A percentile compares a stretch with the other conserved stretches of the same genome.
phyloP scores from a whole-genome alignment of 2,329 filamentous ascomycete species.

The Epichloe typhina region DNA sequence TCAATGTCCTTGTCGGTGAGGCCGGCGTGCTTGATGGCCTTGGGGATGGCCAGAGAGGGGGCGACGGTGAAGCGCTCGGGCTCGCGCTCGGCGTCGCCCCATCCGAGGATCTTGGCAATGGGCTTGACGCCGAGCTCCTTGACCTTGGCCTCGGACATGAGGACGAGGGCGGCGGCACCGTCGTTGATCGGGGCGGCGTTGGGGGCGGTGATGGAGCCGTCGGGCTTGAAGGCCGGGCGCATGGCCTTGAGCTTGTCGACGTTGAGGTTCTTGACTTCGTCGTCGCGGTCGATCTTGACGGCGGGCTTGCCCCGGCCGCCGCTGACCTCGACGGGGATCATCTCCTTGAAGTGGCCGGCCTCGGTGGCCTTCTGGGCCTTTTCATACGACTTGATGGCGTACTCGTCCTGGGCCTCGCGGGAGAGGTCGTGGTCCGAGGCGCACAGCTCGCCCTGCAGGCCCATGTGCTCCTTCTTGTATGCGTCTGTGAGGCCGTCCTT shows the following conservation, averaged over 20 bases:
- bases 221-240: slow-evolving; percentile 69
- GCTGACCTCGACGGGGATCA: slow-evolving; percentile 76
- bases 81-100: slow-evolving; percentile 85
- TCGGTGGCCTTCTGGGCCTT: slow-evolving; percentile 76
- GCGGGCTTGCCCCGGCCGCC: slow-evolving; percentile 84
- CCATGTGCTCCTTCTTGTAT: slow-evolving; percentile 96
- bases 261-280: slow-evolving; percentile 93
- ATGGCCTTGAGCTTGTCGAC: slow-evolving; percentile 71
- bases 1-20: slow-evolving; percentile 67
- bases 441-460: slow-evolving; percentile 83
- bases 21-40: slow-evolving; percentile 90
- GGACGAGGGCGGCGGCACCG: slow-evolving; percentile 80
- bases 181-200: slow-evolving; percentile 96
- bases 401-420: slow-evolving; percentile 83
- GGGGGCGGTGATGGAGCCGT: slow-evolving; percentile 85
- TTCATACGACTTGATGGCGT: slow-evolving; percentile 90
- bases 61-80: slow-evolving; percentile 94
- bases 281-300: slow-evolving; percentile 69
- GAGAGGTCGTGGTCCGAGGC: slow-evolving; percentile 68
- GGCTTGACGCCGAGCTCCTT: slow-evolving; percentile 86
- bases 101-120: slow-evolving; percentile 91
- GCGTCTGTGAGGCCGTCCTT: slow-evolving; percentile 92
- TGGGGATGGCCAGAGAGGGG: slow-evolving; percentile 86
- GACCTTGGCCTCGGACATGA: slow-evolving; percentile 87
- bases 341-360: slow-evolving; percentile 76